Evolutionary conservation across 345 rosid species (phyloP).

Genomic region (Salix suchowensis): DNA sequence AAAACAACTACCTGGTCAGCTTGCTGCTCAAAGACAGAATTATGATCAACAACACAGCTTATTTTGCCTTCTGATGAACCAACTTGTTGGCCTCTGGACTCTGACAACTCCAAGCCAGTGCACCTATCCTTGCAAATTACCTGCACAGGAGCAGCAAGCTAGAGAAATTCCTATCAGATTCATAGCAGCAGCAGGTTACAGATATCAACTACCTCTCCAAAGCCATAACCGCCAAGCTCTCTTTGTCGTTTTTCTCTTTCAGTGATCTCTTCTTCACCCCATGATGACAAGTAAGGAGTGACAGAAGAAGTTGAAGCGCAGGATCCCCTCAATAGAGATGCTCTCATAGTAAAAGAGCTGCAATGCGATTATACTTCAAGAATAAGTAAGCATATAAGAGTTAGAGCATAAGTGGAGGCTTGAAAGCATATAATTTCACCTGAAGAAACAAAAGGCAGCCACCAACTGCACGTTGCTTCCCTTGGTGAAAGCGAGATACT

Average conservation of each 20-base stretch:
- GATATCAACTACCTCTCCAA: constrained; percentile 36
- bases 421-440: constrained; percentile 16
- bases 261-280: constrained; percentile 49
- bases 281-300: constrained; percentile 33
- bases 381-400: constrained; percentile 1
- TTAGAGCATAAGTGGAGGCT: not conserved
- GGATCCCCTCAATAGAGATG: constrained; percentile 35
- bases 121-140: constrained; percentile 30
- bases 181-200: not conserved
- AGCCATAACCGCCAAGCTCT: constrained; percentile 47
- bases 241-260: constrained; percentile 45
- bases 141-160: constrained; percentile 23
- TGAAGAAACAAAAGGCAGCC: constrained; percentile 51
- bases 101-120: constrained; percentile 11
- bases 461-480: constrained; percentile 48
- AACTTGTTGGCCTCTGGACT: constrained; percentile 18
- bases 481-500: constrained; percentile 42
- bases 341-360: constrained; percentile 44
- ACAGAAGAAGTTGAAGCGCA: constrained; percentile 12
- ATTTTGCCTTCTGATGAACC: constrained; percentile 9
- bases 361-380: constrained; percentile 9
- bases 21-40: constrained; percentile 24
- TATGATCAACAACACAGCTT: constrained; percentile 2
- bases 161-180: not conserved
- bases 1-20: constrained; percentile 21